Evolutionary conservation across 164 flowering plant genomes (phyloP).

Genomic region (grape (Vitis vinifera)): ASM3070453v1 NC_081814.1:2103001-2103500

Average conservation of each 20-base stretch:
- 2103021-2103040: slow-evolving; percentile 61
- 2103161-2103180: slow-evolving; percentile 76
- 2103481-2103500: too few relatives aligned
- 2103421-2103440: too few relatives aligned
- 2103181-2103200: slow-evolving; percentile 78
- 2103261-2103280: not conserved
- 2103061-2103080: slow-evolving; percentile 56
- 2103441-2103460: too few relatives aligned
- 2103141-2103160: slow-evolving; percentile 63
- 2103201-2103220: slow-evolving; percentile 15
- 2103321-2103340: too few relatives aligned
- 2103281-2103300: too few relatives aligned
- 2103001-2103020: not conserved
- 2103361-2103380: too few relatives aligned
- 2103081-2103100: slow-evolving; percentile 81
- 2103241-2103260: slow-evolving; percentile 3
- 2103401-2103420: too few relatives aligned
- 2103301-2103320: too few relatives aligned
- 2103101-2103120: slow-evolving; percentile 85
- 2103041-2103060: slow-evolving; percentile 74
- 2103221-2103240: not conserved
- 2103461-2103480: too few relatives aligned
- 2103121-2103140: slow-evolving; percentile 97
- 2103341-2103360: too few relatives aligned
- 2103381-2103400: too few relatives aligned